Evolutionary conservation across 1,284 basidiomycete species (phyloP).

Genomic region (Stereum hirsutum): DNA sequence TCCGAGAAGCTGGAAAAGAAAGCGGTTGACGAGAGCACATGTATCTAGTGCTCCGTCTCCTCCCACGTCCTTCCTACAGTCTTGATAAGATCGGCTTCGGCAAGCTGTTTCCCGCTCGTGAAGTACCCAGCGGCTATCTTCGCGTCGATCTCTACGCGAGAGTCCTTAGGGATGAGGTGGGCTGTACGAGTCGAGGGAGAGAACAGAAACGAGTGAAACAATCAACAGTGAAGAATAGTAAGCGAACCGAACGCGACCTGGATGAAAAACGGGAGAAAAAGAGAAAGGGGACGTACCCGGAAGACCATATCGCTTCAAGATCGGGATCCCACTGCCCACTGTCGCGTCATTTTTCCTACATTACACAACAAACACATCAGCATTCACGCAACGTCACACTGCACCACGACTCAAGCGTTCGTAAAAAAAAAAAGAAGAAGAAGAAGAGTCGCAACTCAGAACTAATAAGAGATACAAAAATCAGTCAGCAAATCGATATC

Average conservation of each 20-base stretch:
- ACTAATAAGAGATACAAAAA: too few relatives aligned
- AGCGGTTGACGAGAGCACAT: too few relatives aligned
- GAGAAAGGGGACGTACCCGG: constrained; percentile 42
- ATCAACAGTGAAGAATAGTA: not conserved
- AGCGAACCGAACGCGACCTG: not conserved
- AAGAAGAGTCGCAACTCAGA: too few relatives aligned
- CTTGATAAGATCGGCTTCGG: constrained; percentile 69
- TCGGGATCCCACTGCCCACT: constrained; percentile 80
- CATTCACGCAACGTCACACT: too few relatives aligned
- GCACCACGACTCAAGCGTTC: too few relatives aligned
- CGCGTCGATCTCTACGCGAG: constrained; percentile 88
- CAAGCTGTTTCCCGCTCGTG: constrained; percentile 69
- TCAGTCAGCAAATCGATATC: too few relatives aligned
- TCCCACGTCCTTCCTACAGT: constrained; percentile 90
- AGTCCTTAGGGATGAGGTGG: constrained; percentile 83
- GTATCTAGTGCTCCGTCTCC: constrained; percentile 73
- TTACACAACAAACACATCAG: too few relatives aligned
- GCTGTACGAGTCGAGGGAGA: constrained; percentile 34
- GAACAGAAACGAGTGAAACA: too few relatives aligned
- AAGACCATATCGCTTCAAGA: constrained; percentile 77
- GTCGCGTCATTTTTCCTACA: constrained; percentile 91
- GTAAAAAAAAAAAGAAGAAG: too few relatives aligned
- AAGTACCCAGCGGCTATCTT: constrained; percentile 94
- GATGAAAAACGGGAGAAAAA: too few relatives aligned
- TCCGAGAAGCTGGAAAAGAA: too few relatives aligned